These are phyloP conservation scores for Phaffia tasmanica DNA, from an alignment of 768 basidiomycete species.

Conservation along the genomic window DNA sequence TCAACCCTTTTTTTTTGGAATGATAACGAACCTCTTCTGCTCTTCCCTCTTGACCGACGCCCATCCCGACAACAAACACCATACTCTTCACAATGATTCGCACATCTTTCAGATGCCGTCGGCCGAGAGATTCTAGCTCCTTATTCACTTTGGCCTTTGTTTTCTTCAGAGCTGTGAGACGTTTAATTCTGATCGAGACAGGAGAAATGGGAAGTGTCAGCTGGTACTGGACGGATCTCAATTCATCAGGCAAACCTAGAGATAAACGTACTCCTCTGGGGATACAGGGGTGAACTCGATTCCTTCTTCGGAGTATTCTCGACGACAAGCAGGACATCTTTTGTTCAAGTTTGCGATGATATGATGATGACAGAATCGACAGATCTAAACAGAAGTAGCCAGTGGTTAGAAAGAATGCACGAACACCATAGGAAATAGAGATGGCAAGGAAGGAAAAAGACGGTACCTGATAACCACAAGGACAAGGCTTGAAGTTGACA, in stretches of 20 bases:
- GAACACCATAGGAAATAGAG: not conserved
- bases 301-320: conserved; percentile 80
- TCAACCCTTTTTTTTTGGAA: not conserved
- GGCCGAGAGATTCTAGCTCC: conserved; percentile 73
- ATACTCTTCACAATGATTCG: conserved; percentile 94
- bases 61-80: conserved; percentile 92
- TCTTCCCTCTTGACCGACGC: conserved; percentile 56
- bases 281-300: conserved; percentile 93
- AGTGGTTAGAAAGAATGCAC: not conserved
- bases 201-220: not conserved
- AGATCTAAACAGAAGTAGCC: conserved; percentile 54
- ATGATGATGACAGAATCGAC: conserved; percentile 98
- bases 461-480: conserved; percentile 89
- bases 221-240: not conserved
- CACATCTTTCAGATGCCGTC: conserved; percentile 79
- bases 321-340: conserved; percentile 89
- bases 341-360: conserved; percentile 92
- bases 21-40: conserved; percentile 74
- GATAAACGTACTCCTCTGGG: conserved; percentile 72
- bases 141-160: conserved; percentile 89
- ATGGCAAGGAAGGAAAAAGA: not conserved
- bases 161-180: conserved; percentile 88
- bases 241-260: not conserved
- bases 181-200: conserved; percentile 60
- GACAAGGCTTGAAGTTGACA: conserved; percentile 97